Conservation (phyloP, 306 rosid species). For the Rubus idaeus region DNA sequence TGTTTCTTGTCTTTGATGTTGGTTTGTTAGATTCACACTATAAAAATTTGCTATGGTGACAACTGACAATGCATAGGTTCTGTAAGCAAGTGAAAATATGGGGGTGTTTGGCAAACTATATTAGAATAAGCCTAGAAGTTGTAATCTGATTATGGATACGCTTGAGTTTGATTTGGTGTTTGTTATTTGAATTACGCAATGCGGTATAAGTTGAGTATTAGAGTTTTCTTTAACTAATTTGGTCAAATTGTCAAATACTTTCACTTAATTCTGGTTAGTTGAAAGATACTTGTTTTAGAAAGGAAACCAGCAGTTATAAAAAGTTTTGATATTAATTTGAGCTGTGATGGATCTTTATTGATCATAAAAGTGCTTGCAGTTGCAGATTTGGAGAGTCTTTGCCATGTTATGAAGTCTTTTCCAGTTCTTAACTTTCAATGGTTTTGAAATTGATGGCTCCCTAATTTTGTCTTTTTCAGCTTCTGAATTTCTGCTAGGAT, state of each 20-base stretch:
- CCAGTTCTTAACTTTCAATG: constrained; percentile 7
- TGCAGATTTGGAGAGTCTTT: constrained; percentile 14
- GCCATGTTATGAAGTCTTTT: neutral
- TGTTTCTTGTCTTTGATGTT: too few species aligned
- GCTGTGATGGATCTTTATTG: neutral
- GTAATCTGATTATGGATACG: too few species aligned
- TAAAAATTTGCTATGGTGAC: too few species aligned
- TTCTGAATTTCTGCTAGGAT: constrained; percentile 34
- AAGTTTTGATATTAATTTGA: neutral
- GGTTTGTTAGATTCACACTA: too few species aligned
- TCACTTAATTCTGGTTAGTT: neutral
- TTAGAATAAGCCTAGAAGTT: too few species aligned
- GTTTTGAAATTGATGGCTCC: constrained; percentile 18
- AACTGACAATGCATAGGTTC: too few species aligned
- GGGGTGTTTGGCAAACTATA: too few species aligned
- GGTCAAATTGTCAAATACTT: neutral
- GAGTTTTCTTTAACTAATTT: too few species aligned
- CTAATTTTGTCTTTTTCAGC: constrained; percentile 20
- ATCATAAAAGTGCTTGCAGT: neutral
- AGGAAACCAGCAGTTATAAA: neutral
- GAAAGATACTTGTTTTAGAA: neutral
- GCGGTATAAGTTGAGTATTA: too few species aligned
- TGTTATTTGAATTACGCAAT: too few species aligned
- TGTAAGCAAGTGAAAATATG: too few species aligned
- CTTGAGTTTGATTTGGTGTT: too few species aligned